These are phyloP conservation scores for Globisporangium heterothallicum DNA, from an alignment of 352 stramenopile species.

Conservation along the genomic window DNA sequence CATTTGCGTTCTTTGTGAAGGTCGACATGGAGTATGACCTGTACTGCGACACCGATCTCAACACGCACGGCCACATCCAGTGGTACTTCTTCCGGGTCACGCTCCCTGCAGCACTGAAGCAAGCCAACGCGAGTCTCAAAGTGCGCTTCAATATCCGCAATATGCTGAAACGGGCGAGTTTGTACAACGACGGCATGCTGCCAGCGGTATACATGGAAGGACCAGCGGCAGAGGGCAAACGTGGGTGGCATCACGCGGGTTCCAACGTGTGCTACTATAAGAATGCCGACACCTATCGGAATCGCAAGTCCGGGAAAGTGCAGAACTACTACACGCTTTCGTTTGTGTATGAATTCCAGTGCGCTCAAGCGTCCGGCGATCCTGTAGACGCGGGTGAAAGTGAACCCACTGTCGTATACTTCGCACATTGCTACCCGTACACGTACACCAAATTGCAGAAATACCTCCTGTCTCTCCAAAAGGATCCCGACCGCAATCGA, in stretches of 20 bases:
- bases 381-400: slow-evolving; percentile 11
- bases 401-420: slow-evolving; percentile 41
- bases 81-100: slow-evolving; percentile 86
- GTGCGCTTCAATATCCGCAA: slow-evolving; percentile 86
- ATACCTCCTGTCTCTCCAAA: slow-evolving; percentile 47
- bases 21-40: slow-evolving; percentile 68
- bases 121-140: slow-evolving; percentile 12
- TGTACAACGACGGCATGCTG: slow-evolving; percentile 89
- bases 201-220: slow-evolving; percentile 56
- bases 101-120: slow-evolving; percentile 11
- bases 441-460: slow-evolving; percentile 72
- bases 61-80: slow-evolving; percentile 78
- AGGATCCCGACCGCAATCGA: slow-evolving; percentile 36
- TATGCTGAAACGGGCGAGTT: slow-evolving; percentile 78
- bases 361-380: background rate
- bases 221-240: slow-evolving; percentile 4
- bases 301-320: slow-evolving; percentile 39
- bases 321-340: slow-evolving; percentile 69
- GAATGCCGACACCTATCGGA: slow-evolving; percentile 63
- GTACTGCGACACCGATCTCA: slow-evolving; percentile 65
- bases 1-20: slow-evolving; percentile 54
- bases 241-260: slow-evolving; percentile 69
- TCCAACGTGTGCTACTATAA: slow-evolving; percentile 82
- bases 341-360: slow-evolving; percentile 64
- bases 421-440: slow-evolving; percentile 85